phyloP scores from a whole-genome alignment of 2,329 filamentous ascomycete species.

The Fusarium algeriense region DNA sequence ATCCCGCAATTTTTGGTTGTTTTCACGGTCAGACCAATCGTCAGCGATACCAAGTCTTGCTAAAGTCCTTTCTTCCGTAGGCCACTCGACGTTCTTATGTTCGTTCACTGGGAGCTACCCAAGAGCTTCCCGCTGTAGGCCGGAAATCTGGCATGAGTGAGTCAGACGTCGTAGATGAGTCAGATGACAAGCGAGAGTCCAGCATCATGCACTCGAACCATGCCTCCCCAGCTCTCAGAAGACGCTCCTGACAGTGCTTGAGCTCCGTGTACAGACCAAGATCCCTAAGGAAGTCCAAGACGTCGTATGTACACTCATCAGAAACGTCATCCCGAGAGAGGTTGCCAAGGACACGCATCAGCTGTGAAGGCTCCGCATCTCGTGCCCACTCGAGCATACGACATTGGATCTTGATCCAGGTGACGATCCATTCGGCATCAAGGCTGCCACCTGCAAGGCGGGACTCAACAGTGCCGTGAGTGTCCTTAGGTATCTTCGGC shows the following conservation, averaged over 20 bases:
- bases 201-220: constrained; percentile 43
- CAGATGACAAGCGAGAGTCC: background rate
- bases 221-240: constrained; percentile 43
- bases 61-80: too few relatives aligned
- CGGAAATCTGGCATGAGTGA: too few relatives aligned
- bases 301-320: constrained; percentile 48
- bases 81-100: too few relatives aligned
- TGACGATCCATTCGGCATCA: constrained; percentile 50
- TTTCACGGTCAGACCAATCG: too few relatives aligned
- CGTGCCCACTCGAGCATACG: constrained; percentile 48
- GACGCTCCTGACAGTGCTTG: constrained; percentile 40
- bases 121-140: background rate
- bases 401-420: constrained; percentile 52
- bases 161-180: background rate
- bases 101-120: background rate
- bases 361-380: constrained; percentile 48
- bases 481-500: background rate
- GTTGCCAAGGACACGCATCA: constrained; percentile 46
- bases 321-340: constrained; percentile 24
- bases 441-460: constrained; percentile 53
- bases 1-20: too few relatives aligned
- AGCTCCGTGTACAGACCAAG: constrained; percentile 51
- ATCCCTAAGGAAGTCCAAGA: constrained; percentile 53
- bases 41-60: too few relatives aligned
- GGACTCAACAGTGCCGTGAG: constrained; percentile 51